Evolutionary conservation across 2,329 filamentous ascomycete species (phyloP).

Genomic region (Thielaviopsis euricoi): DNA sequence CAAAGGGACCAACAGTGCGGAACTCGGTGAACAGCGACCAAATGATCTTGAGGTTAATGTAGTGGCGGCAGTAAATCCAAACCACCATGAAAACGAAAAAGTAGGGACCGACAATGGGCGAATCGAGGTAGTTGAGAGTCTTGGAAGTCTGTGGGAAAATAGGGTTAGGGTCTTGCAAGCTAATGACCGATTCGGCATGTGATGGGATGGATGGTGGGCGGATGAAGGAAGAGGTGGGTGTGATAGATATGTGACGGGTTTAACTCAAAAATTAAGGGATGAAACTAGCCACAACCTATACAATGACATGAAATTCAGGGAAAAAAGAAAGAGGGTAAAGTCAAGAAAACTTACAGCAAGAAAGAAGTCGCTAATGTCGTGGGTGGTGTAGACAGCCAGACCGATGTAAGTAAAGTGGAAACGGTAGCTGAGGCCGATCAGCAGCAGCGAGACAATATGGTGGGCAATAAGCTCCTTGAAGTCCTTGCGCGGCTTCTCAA

Average conservation of each 20-base stretch:
- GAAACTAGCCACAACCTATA: background rate
- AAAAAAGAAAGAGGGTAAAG: background rate
- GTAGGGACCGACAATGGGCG: conserved; percentile 62
- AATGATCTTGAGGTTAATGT: conserved; percentile 63
- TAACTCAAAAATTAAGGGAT: too few species aligned
- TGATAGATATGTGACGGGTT: background rate
- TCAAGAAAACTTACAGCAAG: conserved; percentile 52
- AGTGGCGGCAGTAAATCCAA: conserved; percentile 86
- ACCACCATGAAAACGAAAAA: conserved; percentile 65
- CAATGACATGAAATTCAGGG: background rate
- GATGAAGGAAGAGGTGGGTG: background rate
- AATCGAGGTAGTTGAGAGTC: conserved; percentile 78
- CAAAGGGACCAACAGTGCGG: conserved; percentile 55
- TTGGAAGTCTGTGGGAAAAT: conserved; percentile 56
- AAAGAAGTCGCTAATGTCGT: conserved; percentile 93
- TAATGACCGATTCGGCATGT: conserved; percentile 12
- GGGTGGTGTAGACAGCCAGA: conserved; percentile 81
- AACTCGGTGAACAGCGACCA: conserved; percentile 62
- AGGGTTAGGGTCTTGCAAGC: background rate
- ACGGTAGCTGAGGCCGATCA: conserved; percentile 77
- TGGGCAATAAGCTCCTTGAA: conserved; percentile 87
- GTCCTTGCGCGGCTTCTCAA: conserved; percentile 90
- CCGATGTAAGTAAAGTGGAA: conserved; percentile 97
- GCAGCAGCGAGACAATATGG: conserved; percentile 71
- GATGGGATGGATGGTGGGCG: too few species aligned